These are phyloP conservation scores for Sporothrix pseudoabietina DNA, from an alignment of 2,329 filamentous ascomycete species.

Conservation along the genomic window DNA sequence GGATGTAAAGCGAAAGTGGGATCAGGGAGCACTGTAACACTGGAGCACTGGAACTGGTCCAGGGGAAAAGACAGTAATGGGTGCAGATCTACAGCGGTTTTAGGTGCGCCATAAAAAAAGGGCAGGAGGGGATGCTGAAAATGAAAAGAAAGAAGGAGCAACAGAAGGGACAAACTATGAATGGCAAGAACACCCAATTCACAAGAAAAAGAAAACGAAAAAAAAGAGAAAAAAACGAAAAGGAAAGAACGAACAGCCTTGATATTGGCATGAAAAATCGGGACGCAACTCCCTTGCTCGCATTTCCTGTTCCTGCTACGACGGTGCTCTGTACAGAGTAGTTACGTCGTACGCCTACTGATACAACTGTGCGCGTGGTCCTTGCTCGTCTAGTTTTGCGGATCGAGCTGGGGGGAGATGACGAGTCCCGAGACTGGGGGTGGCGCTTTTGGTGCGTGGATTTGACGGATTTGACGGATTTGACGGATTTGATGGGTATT, in stretches of 20 bases:
- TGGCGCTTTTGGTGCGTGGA: not conserved
- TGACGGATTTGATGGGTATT: not conserved
- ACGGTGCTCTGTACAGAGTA: no score
- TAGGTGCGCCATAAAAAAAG: not conserved
- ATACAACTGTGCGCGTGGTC: not conserved
- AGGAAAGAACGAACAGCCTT: not conserved
- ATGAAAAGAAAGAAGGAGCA: not conserved
- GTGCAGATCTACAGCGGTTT: not conserved
- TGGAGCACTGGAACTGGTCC: not conserved
- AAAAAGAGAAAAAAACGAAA: not conserved
- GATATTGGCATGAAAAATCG: constrained; percentile 17
- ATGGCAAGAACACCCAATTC: not conserved
- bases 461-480: not conserved
- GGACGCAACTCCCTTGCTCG: not conserved
- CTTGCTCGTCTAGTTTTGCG: constrained; percentile 6
- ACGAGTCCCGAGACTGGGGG: constrained; percentile 23
- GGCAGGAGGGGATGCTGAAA: constrained; percentile 13
- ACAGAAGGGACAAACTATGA: not conserved
- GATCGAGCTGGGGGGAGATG: constrained; percentile 11
- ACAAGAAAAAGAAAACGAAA: not conserved
- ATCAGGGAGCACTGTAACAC: not conserved
- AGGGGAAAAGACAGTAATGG: not conserved
- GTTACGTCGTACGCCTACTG: no score
- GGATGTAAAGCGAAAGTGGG: not conserved
- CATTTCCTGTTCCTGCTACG: not conserved